Evolutionary conservation across 2,329 filamentous ascomycete species (phyloP).

Genomic region (Magnaporthiopsis poae): DNA sequence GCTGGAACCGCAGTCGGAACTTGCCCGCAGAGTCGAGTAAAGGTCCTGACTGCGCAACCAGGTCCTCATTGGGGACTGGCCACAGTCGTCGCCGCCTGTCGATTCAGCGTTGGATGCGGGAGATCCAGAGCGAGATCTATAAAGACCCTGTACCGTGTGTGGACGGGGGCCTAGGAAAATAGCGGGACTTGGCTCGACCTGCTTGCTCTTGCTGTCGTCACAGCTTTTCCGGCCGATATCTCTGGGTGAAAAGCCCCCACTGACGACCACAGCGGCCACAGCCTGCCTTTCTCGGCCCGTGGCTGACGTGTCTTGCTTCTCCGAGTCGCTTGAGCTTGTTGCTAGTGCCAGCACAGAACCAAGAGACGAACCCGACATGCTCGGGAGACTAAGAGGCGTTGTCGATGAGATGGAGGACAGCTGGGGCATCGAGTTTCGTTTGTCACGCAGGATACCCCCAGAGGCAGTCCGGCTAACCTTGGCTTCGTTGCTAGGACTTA

Average conservation of each 20-base stretch:
- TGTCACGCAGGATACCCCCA: constrained; percentile 9
- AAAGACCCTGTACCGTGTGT: neutral
- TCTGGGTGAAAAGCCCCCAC: constrained; percentile 4
- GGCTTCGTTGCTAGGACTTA: neutral
- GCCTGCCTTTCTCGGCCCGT: constrained; percentile 3
- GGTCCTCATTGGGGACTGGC: constrained; percentile 16
- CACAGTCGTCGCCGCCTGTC: neutral
- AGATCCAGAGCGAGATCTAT: neutral
- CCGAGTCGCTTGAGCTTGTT: neutral
- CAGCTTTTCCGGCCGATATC: constrained; percentile 1
- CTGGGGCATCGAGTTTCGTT: constrained; percentile 13
- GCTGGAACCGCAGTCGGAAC: neutral
- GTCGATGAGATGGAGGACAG: constrained; percentile 12
- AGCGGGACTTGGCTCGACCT: neutral
- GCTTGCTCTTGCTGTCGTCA: neutral
- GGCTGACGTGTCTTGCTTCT: neutral
- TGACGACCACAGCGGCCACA: constrained; percentile 3
- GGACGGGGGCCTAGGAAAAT: neutral
- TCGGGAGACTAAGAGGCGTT: constrained; percentile 11
- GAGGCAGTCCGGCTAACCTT: neutral
- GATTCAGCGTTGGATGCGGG: neutral
- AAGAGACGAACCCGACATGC: constrained; percentile 12
- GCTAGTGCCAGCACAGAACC: constrained; percentile 13
- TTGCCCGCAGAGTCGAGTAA: constrained; percentile 11
- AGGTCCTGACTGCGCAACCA: constrained; percentile 18